Evolutionary conservation across 495 filamentous ascomycete species (phyloP).

Genomic region (Penicillium chermesinum): DNA sequence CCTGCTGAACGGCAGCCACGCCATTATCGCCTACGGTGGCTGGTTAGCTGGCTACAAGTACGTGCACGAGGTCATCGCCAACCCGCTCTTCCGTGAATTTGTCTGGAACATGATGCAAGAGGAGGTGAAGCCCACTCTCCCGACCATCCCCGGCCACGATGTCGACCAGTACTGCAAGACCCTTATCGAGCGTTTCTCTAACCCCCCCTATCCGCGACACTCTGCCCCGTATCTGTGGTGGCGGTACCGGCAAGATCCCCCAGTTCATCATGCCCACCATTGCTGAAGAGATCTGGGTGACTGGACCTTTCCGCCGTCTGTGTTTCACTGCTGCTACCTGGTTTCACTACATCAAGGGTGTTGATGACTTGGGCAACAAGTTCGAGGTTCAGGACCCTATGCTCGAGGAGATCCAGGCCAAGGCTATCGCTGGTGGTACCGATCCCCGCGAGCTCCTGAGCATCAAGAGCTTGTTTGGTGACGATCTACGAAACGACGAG

Average conservation of each 20-base stretch:
- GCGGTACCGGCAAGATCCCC: conserved; percentile 45
- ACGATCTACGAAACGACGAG: conserved; percentile 39
- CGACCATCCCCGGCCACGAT: conserved; percentile 40
- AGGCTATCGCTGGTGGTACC: conserved; percentile 35
- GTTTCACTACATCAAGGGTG: conserved; percentile 43
- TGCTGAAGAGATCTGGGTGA: conserved; percentile 43
- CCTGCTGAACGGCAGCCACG: conserved; percentile 45
- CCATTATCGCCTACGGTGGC: conserved; percentile 40
- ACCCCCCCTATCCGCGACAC: conserved; percentile 46
- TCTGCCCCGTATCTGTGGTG: conserved; percentile 41
- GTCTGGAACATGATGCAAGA: conserved; percentile 46
- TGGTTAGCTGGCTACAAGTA: conserved; percentile 41
- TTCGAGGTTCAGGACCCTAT: conserved; percentile 42
- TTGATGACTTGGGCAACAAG: conserved; percentile 37
- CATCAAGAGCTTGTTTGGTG: conserved; percentile 42
- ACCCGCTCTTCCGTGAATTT: conserved; percentile 36
- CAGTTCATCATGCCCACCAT: conserved; percentile 49
- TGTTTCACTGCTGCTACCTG: conserved; percentile 45
- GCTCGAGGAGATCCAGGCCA: conserved; percentile 38
- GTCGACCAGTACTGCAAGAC: conserved; percentile 44
- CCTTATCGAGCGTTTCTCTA: conserved; percentile 45
- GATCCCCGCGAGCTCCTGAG: conserved; percentile 33
- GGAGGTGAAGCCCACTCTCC: conserved; percentile 43
- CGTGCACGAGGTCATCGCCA: conserved; percentile 42
- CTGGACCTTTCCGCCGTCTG: conserved; percentile 39